Conservation (phyloP, 352 stramenopile genomes). For the Pelagophyceae sp. region DNA sequence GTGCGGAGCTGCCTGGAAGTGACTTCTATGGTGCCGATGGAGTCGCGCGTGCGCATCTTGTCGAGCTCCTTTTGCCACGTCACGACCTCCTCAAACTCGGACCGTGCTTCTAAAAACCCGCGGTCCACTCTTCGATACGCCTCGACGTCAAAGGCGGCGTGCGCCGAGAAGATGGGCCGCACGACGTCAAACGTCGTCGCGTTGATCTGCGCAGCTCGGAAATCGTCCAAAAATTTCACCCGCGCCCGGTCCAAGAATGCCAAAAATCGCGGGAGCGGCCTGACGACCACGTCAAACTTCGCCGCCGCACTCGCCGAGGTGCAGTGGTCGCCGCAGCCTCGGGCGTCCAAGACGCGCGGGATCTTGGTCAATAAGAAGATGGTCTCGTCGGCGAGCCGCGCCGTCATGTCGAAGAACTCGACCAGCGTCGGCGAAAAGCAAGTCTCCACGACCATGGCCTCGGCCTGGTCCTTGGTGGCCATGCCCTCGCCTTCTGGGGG, state of each 20-base stretch:
- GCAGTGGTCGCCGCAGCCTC: constrained; percentile 3
- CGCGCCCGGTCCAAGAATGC: neutral
- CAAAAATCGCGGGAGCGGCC: neutral
- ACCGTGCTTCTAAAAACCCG: constrained; percentile 68
- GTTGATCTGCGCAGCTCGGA: constrained; percentile 70
- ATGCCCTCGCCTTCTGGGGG: constrained; percentile 58
- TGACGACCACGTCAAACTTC: constrained; percentile 10
- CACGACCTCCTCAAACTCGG: constrained; percentile 75
- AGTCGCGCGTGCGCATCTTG: constrained; percentile 78
- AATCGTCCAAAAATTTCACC: constrained; percentile 71
- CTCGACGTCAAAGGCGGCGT: constrained; percentile 76
- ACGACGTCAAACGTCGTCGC: constrained; percentile 30
- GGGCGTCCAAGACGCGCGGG: constrained; percentile 7
- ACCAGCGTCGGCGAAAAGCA: neutral
- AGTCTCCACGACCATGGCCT: neutral
- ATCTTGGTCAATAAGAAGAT: neutral
- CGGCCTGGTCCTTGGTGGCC: neutral
- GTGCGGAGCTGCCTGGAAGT: constrained; percentile 83
- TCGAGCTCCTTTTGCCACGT: constrained; percentile 85
- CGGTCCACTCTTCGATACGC: constrained; percentile 45
- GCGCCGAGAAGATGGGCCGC: constrained; percentile 68
- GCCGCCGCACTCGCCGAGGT: neutral
- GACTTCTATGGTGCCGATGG: constrained; percentile 77
- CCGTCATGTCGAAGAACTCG: neutral
- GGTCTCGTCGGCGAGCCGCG: neutral